Evolutionary conservation across 2,329 filamentous ascomycete genomes (phyloP), one percentile per base, ranked within the genome.

Genomic region (Chalara sp.): DNA sequence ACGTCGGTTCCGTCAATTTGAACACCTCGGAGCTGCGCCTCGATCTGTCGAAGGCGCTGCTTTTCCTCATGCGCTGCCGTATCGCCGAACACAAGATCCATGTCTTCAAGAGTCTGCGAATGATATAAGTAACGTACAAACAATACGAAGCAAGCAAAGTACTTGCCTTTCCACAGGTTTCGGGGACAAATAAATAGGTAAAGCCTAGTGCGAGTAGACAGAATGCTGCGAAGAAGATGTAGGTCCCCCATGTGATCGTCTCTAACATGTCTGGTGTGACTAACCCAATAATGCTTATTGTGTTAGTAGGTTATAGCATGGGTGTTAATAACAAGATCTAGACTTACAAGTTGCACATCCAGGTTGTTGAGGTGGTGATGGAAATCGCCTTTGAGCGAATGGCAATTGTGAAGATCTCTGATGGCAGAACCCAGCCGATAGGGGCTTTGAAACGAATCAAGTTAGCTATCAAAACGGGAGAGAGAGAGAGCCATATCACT

Each of bases 361-460:
- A 83, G 51, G 76, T 81, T 28, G 73, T 74, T 53, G 72, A 78
- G 0, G 76, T 79, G 4, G 77, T 78, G 6, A 84, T 68, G 0
- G 79, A 73, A 56, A 87, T 79, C n/a, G 76, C 81, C 58, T 83
- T 80, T 8, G 80, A 74, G 13, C 80, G 72, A 44, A 75, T 78
- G 6, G 72, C 74, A 0, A 82, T 63, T 2, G 76, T 77, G 68
- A 79, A 84, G 33, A 84, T 76, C 59, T 82, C 78, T 3, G 76
- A 70, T 1, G 78, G 74, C 41, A 81, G 62, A 39, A 78, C 74
- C 79, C 79, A 81, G 4, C 73, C 73, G 53, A 74, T 72, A 11
- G 76, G 76, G 1, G 75, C 21, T 21, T 21, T 74, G 74, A 75
- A 47, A n/a, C 37, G 37, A 41, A n/a, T 6, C 6, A 41, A 11